Base-by-base conservation (phyloP, 129 eudicot species). In the Flaveria trinervia region DNA sequence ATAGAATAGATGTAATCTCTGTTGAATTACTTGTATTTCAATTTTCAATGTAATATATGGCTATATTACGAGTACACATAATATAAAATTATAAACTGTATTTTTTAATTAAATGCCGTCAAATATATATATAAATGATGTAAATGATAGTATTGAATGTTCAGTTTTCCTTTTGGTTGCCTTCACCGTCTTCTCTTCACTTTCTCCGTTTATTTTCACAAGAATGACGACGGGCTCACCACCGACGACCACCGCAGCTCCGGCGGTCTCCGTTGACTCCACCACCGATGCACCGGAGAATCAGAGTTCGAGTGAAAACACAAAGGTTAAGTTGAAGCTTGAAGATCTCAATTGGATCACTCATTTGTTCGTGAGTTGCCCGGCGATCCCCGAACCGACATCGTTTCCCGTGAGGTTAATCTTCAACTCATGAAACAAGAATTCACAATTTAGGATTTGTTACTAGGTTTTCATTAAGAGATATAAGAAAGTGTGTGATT, bases 361-460 rank as follows among this genome's bases (percentile, higher is more conserved):
- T 92, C 97, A n/a, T 92, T 92, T 81, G 90, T 89, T 74, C 87
- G 96, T 0, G 96, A 92, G 79, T 85, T 92, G 68, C 97, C 97
- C 0, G 90, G 83, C 48, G 97, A 92, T 88, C 88, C 93, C 2
- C 80, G 79, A 52, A 82, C 85, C 41, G 96, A 89, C 76, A 72
- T 48, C 72, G 82, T 83, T 12, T 87, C 98, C 2, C 88, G 96
- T 30, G 92, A 92, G 98, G 97, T 92, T 23, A 68, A 5, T 25
- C 23, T 45, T 59, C 52, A 15, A 65, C 56, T 25, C 46, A 45
- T 61, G 15, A 22, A n/a, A 23, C 45, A 7, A 23, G 5, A 60
- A 45, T 39, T 41, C 17, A 50, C n/a, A 16, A 23, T 20, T n/a
- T 36, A 59, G 23, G 33, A 17, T 52, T 72, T 54, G 11, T 13